Evolutionary conservation across 208 protist species (phyloP).

Genomic region (Perkinsela sp.): DNA sequence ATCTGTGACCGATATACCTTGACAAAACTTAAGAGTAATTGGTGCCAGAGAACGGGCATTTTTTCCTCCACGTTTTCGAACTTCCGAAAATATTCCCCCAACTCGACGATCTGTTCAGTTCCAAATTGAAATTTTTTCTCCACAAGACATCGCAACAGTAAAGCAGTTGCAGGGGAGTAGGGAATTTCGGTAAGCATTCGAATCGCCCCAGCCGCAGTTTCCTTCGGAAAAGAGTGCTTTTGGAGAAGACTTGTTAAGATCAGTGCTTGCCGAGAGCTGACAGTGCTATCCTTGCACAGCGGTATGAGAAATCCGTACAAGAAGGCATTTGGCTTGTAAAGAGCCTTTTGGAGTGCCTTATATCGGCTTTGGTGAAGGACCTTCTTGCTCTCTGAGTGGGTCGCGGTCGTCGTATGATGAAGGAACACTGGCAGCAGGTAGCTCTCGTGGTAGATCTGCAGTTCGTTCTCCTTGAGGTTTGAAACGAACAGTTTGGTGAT

Average conservation of each 20-base stretch:
- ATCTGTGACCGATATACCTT: background rate
- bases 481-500: slow-evolving; percentile 86
- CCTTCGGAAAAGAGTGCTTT: slow-evolving; percentile 58
- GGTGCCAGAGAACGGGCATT: slow-evolving; percentile 86
- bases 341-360: slow-evolving; percentile 81
- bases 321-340: slow-evolving; percentile 94
- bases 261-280: slow-evolving; percentile 73
- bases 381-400: slow-evolving; percentile 19
- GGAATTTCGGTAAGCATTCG: slow-evolving; percentile 72
- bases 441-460: slow-evolving; percentile 86
- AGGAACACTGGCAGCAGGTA: slow-evolving; percentile 83
- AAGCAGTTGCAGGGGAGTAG: slow-evolving; percentile 54
- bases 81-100: slow-evolving; percentile 77
- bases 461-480: slow-evolving; percentile 79
- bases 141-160: slow-evolving; percentile 79
- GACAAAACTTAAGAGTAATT: slow-evolving; percentile 76
- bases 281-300: slow-evolving; percentile 68
- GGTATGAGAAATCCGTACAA: slow-evolving; percentile 95
- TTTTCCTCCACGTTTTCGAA: slow-evolving; percentile 45
- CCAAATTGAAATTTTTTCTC: slow-evolving; percentile 94
- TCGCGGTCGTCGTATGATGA: slow-evolving; percentile 15
- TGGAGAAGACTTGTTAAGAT: slow-evolving; percentile 73
- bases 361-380: slow-evolving; percentile 91
- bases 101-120: slow-evolving; percentile 68
- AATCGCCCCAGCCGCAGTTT: slow-evolving; percentile 66